These are phyloP conservation scores for Leccinum sublutescens DNA, from an alignment of 768 basidiomycete genomes.

Conservation along the genomic window DNA sequence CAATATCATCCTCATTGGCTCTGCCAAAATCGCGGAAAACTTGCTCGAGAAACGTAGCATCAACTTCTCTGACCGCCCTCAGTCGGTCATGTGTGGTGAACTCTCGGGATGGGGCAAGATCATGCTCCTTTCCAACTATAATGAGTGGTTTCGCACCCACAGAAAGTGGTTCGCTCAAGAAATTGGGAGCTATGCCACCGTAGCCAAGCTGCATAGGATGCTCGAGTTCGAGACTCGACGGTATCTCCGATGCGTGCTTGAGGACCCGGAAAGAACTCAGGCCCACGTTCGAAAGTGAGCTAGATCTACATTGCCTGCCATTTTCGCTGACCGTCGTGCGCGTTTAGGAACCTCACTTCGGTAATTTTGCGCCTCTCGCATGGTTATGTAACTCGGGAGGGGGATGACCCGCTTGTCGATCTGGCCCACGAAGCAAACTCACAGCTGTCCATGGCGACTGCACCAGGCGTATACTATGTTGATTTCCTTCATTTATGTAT, in stretches of 20 bases:
- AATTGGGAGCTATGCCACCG: conserved; percentile 10
- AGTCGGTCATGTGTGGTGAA: conserved; percentile 20
- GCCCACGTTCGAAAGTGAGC: neutral
- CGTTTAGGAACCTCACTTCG: conserved; percentile 14
- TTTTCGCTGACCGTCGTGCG: neutral
- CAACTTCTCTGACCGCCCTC: conserved; percentile 38
- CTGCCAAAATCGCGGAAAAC: conserved; percentile 40
- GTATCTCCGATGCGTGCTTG: conserved; percentile 9
- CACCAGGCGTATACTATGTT: conserved; percentile 9
- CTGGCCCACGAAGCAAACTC: conserved; percentile 28
- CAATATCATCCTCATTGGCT: conserved; percentile 44
- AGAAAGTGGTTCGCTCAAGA: conserved; percentile 22
- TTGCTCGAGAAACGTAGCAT: conserved; percentile 45
- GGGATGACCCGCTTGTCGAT: conserved; percentile 37
- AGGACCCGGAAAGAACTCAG: conserved; percentile 2
- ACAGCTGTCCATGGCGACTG: conserved; percentile 16
- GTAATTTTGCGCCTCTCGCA: conserved; percentile 38
- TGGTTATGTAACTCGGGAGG: conserved; percentile 37
- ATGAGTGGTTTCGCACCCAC: conserved; percentile 15
- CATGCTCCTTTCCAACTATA: conserved; percentile 16
- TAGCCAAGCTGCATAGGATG: conserved; percentile 14
- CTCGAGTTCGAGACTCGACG: conserved; percentile 19
- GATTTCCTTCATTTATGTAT: conserved; percentile 21
- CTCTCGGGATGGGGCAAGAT: conserved; percentile 22
- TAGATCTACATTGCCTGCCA: neutral